phyloP scores from a whole-genome alignment of 78 protist genomes.

The Dictyostelium discoideum region DNA sequence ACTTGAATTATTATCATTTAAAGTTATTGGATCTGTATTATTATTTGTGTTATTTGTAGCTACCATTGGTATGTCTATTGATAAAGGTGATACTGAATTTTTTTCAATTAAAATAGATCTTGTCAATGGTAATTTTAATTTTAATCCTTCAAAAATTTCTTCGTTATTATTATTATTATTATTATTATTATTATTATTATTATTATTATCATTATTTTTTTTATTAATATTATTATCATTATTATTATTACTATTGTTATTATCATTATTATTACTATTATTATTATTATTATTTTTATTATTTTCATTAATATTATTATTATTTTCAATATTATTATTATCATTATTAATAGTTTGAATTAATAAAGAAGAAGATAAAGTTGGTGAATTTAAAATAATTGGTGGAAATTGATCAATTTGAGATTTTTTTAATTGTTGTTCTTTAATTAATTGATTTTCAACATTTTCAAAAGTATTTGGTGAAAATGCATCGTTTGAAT shows the following conservation, averaged over 20 bases:
- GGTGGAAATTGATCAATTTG: background rate
- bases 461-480: background rate
- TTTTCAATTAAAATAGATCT: background rate
- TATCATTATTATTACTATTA: background rate
- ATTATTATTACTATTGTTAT: too few species aligned
- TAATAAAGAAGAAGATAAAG: too few species aligned
- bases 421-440: background rate
- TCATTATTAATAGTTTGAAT: background rate
- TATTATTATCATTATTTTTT: too few species aligned
- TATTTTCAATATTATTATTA: background rate
- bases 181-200: background rate
- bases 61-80: background rate
- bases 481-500: background rate
- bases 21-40: background rate
- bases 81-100: background rate
- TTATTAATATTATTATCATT: too few species aligned
- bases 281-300: background rate
- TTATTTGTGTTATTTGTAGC: background rate
- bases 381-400: background rate
- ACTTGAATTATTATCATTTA: background rate
- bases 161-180: background rate
- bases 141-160: background rate
- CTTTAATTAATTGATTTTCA: slow-evolving; percentile 6
- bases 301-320: background rate
- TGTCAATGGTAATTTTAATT: background rate